A percentile compares a stretch with the other conserved stretches of the same genome.
Evolutionary conservation across 108 stramenopile species (phyloP).

Genomic region (Thalassiosira profunda): DNA sequence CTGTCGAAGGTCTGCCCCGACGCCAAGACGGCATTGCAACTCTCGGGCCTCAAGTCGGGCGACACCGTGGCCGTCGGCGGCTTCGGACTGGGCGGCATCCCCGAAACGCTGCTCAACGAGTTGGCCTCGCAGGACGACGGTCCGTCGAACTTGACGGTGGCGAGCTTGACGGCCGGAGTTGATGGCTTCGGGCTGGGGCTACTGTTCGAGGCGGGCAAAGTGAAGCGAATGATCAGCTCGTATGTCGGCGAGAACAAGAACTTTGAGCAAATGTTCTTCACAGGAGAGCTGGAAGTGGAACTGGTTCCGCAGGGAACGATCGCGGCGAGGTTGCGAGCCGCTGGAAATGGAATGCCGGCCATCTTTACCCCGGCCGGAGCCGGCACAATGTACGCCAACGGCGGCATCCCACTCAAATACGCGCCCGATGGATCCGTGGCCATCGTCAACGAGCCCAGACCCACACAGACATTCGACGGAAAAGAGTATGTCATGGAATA

Average conservation of each 20-base stretch:
- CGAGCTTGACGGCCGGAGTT: constrained; percentile 85
- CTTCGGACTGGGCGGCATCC: constrained; percentile 79
- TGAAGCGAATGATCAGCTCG: constrained; percentile 83
- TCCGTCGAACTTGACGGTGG: constrained; percentile 75
- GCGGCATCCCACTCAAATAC: constrained; percentile 93
- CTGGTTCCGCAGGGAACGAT: constrained; percentile 93
- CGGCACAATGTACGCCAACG: constrained; percentile 90
- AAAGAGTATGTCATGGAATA: constrained; percentile 94
- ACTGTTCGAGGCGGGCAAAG: constrained; percentile 80
- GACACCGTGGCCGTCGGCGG: constrained; percentile 61
- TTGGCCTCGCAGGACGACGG: constrained; percentile 39
- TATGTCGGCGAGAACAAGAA: constrained; percentile 96
- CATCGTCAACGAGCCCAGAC: constrained; percentile 54
- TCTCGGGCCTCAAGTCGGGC: constrained; percentile 44
- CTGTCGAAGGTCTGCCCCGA: constrained; percentile 46
- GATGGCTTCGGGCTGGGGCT: constrained; percentile 84
- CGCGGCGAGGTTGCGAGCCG: constrained; percentile 84
- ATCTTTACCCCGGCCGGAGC: constrained; percentile 94
- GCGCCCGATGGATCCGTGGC: constrained; percentile 76
- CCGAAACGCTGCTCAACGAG: constrained; percentile 76
- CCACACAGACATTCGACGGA: constrained; percentile 79
- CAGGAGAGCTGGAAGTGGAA: constrained; percentile 88
- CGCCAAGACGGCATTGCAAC: constrained; percentile 44
- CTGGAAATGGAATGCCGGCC: constrained; percentile 92
- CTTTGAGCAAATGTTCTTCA: constrained; percentile 88